Percentiles rank a stretch among this genome's conserved stretches.
Conservation (phyloP, 768 basidiomycete genomes). For the Tulasnella sp. region DNA sequence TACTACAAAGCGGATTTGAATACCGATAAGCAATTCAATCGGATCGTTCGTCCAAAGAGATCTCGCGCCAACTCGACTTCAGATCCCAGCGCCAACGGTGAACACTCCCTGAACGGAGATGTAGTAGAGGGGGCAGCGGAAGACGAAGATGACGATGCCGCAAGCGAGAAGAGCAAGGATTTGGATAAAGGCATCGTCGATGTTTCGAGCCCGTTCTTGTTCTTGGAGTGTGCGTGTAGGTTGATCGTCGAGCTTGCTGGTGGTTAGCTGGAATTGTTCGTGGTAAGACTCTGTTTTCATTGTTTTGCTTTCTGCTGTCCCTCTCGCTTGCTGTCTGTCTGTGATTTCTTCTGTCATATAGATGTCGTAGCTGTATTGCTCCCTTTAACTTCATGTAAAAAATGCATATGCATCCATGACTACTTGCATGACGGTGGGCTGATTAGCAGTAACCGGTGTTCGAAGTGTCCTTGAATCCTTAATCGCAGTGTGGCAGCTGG, state of each 20-base stretch:
- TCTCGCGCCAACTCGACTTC: constrained; percentile 9
- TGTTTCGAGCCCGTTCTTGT: constrained; percentile 75
- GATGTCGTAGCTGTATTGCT: not conserved
- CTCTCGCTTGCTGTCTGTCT: not conserved
- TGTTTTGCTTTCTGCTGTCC: not conserved
- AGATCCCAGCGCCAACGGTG: not conserved
- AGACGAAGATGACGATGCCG: constrained; percentile 70
- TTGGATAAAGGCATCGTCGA: constrained; percentile 42
- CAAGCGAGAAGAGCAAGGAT: constrained; percentile 36
- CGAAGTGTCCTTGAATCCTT: no score
- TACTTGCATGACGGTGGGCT: no score
- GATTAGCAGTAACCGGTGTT: no score
- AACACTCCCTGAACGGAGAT: constrained; percentile 24
- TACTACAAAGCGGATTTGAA: constrained; percentile 69
- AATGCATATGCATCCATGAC: not conserved
- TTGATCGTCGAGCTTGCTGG: constrained; percentile 94
- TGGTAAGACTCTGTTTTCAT: not conserved
- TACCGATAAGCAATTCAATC: constrained; percentile 31
- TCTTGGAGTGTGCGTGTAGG: constrained; percentile 93
- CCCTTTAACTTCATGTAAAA: not conserved
- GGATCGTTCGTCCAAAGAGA: constrained; percentile 32
- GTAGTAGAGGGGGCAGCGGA: constrained; percentile 39
- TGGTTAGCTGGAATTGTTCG: constrained; percentile 41
- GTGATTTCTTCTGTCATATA: not conserved
- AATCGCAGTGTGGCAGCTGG: no score